Evolutionary conservation across 805 yeast genomes (phyloP), one percentile per base, ranked within the genome.

Genomic region (Saturnispora besseyi): DNA sequence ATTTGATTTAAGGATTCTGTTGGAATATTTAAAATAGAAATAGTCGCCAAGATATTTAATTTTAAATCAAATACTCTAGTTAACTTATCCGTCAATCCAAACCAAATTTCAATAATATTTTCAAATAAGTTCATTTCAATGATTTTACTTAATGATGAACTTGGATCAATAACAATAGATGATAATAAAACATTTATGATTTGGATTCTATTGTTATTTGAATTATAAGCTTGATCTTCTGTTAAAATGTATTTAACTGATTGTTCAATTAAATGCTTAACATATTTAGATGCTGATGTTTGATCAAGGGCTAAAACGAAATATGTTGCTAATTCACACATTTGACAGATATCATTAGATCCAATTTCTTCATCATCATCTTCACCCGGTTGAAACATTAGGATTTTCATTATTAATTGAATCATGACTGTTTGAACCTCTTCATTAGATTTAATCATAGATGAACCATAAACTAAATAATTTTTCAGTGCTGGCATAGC

Each of bases 31-130:
- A 63, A 28, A 59, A 87, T 51, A 10, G 79, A 71, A 51, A 90
- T 64, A 22, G 84, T 61, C 0, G 93, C 95, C 55, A 91, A 65
- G 2, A 79, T 69, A 1, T 87, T 79, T 41, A 91, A 66, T 65
- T 89, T 90, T 63, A 87, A 72, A 65, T 91, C 98, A 59, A 76
- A 86, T 2, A 87, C 95, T 52, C 95, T 71, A 22, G 74, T 74
- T 57, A 84, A 73, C 28, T 70, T 67, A 4, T 81, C 76, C 37
- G 80, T 67, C 9, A 73, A 57, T 21, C 74, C 70, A 59, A 84
- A 77, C 96, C 96, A 88, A 48, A 72, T 62, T 26, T 71, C 71
- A 58, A 90, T 77, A 57, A 87, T 78, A 12, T 67, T 57, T 33
- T 74, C 72, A 5, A 80, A 61, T 44, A 72, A 69, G 15, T 72